Percentiles rank a stretch among this genome's conserved stretches.
phyloP scores from a whole-genome alignment of 768 basidiomycete genomes.

The Postia placenta region DNA sequence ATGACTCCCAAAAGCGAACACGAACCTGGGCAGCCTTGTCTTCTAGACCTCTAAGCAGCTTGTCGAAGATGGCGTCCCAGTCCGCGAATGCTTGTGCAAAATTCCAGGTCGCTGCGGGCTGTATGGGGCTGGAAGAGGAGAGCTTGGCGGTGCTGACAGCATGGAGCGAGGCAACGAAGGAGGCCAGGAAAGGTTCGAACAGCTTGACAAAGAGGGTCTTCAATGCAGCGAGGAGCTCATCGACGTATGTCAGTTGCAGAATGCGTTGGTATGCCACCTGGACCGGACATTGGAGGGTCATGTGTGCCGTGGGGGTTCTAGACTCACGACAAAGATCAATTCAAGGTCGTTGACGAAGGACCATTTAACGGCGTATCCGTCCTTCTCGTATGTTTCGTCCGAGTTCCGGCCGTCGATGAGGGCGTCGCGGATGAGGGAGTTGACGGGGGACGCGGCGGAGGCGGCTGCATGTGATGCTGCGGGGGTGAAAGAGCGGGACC shows the following conservation, averaged over 20 bases:
- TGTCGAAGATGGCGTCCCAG: constrained; percentile 81
- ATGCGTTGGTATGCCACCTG: constrained; percentile 97
- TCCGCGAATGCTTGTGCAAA: constrained; percentile 65
- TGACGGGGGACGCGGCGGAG: constrained; percentile 22
- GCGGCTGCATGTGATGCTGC: constrained; percentile 26
- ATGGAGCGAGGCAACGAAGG: constrained; percentile 81
- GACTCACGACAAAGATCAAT: constrained; percentile 89
- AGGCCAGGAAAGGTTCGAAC: constrained; percentile 77
- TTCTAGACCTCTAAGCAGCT: constrained; percentile 66
- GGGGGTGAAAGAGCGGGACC: constrained; percentile 94
- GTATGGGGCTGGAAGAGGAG: constrained; percentile 25
- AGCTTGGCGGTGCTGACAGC: constrained; percentile 43
- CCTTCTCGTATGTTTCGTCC: constrained; percentile 85
- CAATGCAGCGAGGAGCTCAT: constrained; percentile 75
- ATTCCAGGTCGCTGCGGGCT: constrained; percentile 49
- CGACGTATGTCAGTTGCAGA: constrained; percentile 89
- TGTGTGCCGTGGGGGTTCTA: not conserved
- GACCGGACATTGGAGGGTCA: not conserved
- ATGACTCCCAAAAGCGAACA: too few species aligned
- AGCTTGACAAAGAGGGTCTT: constrained; percentile 83
- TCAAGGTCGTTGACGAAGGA: constrained; percentile 93
- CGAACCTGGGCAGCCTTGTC: constrained; percentile 65
- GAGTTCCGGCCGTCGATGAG: constrained; percentile 85
- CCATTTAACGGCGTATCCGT: constrained; percentile 93
- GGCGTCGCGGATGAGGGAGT: constrained; percentile 39